phyloP scores from a whole-genome alignment of 441 rosid species.

The Syzygium malaccense region DNA sequence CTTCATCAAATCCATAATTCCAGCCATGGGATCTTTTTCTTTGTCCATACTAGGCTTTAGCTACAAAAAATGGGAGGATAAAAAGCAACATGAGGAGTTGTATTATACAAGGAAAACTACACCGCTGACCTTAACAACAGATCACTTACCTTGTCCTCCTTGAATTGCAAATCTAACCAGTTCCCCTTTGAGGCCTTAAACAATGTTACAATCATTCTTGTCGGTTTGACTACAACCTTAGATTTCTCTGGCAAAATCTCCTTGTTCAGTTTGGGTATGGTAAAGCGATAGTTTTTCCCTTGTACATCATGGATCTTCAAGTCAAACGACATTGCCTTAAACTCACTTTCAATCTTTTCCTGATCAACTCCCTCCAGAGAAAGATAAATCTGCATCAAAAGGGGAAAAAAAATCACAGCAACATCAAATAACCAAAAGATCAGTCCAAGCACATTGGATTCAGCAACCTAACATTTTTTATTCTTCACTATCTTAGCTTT shows the following conservation, averaged over 20 bases:
- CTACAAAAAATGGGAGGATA: slow-evolving; percentile 18
- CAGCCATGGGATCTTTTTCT: slow-evolving; percentile 84
- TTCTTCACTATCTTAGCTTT: neutral
- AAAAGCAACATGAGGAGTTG: neutral
- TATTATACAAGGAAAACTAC: neutral
- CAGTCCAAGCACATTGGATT: neutral
- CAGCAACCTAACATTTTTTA: neutral
- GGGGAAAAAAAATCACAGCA: neutral
- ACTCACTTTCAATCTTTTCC: slow-evolving; percentile 64
- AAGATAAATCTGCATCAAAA: slow-evolving; percentile 32
- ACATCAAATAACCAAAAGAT: slow-evolving; percentile 10
- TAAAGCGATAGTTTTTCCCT: slow-evolving; percentile 79
- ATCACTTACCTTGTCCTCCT: slow-evolving; percentile 72
- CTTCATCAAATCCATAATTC: slow-evolving; percentile 96
- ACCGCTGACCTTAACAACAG: neutral
- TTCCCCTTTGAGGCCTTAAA: slow-evolving; percentile 70
- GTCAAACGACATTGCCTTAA: slow-evolving; percentile 57
- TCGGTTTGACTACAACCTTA: slow-evolving; percentile 67
- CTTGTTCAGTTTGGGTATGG: slow-evolving; percentile 57
- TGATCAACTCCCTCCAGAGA: slow-evolving; percentile 67
- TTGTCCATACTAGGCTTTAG: slow-evolving; percentile 72
- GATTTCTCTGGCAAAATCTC: slow-evolving; percentile 78
- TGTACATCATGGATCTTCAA: slow-evolving; percentile 67
- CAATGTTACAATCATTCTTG: slow-evolving; percentile 56
- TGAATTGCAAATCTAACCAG: slow-evolving; percentile 84